These are phyloP conservation scores for Lepiota subincarnata DNA, from an alignment of 768 basidiomycete species.

Conservation along the genomic window DNA sequence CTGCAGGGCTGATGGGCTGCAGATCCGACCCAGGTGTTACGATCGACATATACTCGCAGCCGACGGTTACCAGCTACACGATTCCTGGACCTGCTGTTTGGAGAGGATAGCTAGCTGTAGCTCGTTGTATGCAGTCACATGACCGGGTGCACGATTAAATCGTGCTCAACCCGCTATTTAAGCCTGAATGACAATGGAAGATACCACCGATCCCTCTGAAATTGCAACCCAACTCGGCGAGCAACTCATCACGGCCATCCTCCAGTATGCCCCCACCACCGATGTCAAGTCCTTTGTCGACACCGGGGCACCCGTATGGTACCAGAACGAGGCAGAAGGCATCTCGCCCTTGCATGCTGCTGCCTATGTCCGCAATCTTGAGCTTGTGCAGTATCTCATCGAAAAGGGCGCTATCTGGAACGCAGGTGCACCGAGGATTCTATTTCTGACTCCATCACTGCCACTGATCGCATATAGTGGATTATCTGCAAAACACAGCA, in stretches of 20 bases:
- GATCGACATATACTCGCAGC: conserved; percentile 33
- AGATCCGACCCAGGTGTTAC: conserved; percentile 31
- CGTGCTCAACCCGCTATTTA: neutral
- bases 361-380: conserved; percentile 62
- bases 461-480: conserved; percentile 42
- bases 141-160: neutral
- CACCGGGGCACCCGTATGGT: conserved; percentile 82
- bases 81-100: conserved; percentile 30
- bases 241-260: conserved; percentile 53
- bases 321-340: conserved; percentile 76
- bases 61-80: conserved; percentile 27
- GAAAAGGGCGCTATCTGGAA: conserved; percentile 92
- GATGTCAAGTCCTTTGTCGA: conserved; percentile 49
- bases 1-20: conserved; percentile 17
- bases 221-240: conserved; percentile 54
- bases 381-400: conserved; percentile 65
- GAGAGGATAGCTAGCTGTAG: conserved; percentile 13
- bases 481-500: conserved; percentile 76
- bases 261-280: conserved; percentile 42
- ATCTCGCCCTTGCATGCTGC: conserved; percentile 86
- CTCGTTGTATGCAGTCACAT: conserved; percentile 5
- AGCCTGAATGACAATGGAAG: conserved; percentile 11
- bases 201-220: conserved; percentile 31
- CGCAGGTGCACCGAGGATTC: conserved; percentile 45
- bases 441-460: neutral